Evolutionary conservation across 192 early-diverging fungal species (phyloP), one percentile per base, ranked within the genome.

Genomic region (Umbelopsis sp.): DNA sequence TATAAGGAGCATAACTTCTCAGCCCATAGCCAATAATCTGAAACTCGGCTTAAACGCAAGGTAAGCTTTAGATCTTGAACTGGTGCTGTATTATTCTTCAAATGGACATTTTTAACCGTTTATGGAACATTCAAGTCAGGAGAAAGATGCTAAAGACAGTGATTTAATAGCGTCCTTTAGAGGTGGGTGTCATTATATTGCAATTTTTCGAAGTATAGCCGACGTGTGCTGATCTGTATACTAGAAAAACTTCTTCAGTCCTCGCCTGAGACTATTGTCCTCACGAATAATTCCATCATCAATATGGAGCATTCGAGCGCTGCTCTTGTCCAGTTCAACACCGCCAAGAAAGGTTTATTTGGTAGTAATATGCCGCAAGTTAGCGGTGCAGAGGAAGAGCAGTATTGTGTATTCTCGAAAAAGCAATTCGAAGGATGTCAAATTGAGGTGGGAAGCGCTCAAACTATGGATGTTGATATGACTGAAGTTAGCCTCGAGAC

Each of bases 11-110:
- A 69, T 69, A 16, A 49, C 47, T 12, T 52, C 48, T 20, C 46
- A 46, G 46, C 30, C 67, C 44, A 52, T 48, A 12, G 27, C 67
- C 21, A 49, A 46, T 20, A 52, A 49, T 23, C 51, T 76, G 9
- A 76, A 76, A 30, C 50, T 76, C 6, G 75, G 71, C n/a, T 49
- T 76, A 33, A 64, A 67, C 22, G n/a, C 61, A 68, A 41, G 30
- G 75, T 76, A 67, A 55, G 46, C 16, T 6, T 6, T 15, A 11
- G 45, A 1, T 7, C 21, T 35, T 22, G 8, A 10, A 20, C 22
- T 18, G 5, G 8, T 33, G 23, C 10, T 33, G 35, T 1, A 9
- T 18, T 48, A 53, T 44, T 13, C 4, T 16, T 52, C 13, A 66
- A 23, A 48, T 46, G n/a, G n/a, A n/a, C n/a, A n/a, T n/a, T n/a